Percentiles rank a stretch among this genome's conserved stretches.
phyloP scores from a whole-genome alignment of 768 basidiomycete genomes.

The Phaeotremella fagi region DNA sequence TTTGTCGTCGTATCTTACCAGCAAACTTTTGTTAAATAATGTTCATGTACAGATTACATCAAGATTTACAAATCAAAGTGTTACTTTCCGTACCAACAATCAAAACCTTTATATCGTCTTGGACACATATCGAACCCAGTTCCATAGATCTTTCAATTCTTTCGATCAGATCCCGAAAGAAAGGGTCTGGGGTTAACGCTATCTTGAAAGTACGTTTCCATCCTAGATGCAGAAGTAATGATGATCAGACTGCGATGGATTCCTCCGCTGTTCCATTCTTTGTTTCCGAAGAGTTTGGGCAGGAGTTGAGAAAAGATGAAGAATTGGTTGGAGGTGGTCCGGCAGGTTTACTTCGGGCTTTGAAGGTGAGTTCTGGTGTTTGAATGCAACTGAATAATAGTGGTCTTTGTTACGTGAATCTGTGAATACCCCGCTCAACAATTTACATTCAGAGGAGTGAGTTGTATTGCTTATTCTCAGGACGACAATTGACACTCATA shows the following conservation, averaged over 20 bases:
- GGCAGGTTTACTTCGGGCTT: slow-evolving; percentile 15
- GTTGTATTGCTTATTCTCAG: neutral
- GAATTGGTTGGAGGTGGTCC: slow-evolving; percentile 25
- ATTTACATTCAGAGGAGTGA: neutral
- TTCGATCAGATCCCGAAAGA: slow-evolving; percentile 2
- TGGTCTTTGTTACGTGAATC: slow-evolving; percentile 29
- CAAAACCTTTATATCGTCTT: slow-evolving; percentile 19
- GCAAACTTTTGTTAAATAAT: neutral
- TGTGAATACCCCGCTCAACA: slow-evolving; percentile 18
- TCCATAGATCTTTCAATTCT: slow-evolving; percentile 26
- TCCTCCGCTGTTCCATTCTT: slow-evolving; percentile 2
- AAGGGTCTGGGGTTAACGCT: slow-evolving; percentile 5
- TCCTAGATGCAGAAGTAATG: neutral
- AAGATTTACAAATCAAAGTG: slow-evolving; percentile 21
- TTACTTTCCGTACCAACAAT: slow-evolving; percentile 35
- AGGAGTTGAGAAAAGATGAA: slow-evolving; percentile 23
- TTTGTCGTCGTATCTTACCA: neutral
- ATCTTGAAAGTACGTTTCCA: slow-evolving; percentile 8
- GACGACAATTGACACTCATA: neutral
- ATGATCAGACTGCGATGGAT: neutral
- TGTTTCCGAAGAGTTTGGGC: slow-evolving; percentile 18
- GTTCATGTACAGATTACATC: slow-evolving; percentile 11
- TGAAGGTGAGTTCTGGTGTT: slow-evolving; percentile 21
- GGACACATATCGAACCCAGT: slow-evolving; percentile 29
- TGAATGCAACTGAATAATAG: slow-evolving; percentile 9